Percentiles rank a stretch among this genome's conserved stretches.
These are phyloP conservation scores for Rosellinia necatrix DNA, from an alignment of 2,329 filamentous ascomycete species.

Conservation along the genomic window DNA sequence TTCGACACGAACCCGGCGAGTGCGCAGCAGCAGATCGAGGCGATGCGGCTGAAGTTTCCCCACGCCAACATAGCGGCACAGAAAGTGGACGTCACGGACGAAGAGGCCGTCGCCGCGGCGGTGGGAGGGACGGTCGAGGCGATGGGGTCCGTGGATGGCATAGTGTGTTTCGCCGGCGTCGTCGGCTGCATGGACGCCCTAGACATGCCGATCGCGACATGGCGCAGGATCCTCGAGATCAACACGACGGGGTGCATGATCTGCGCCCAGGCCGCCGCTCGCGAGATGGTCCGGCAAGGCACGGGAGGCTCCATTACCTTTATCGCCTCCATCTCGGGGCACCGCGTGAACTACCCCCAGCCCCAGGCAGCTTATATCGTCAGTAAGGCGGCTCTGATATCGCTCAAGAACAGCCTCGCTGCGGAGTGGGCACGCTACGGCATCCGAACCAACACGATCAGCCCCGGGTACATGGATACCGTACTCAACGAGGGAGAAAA, in stretches of 20 bases:
- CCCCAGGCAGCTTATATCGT: conserved; percentile 17
- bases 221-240: conserved; percentile 19
- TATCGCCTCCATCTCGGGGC: conserved; percentile 13
- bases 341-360: conserved; percentile 18
- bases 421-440: conserved; percentile 20
- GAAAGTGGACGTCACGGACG: conserved; percentile 13
- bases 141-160: conserved; percentile 14
- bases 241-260: conserved; percentile 15
- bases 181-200: conserved; percentile 17
- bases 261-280: conserved; percentile 10
- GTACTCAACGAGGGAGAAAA: conserved; percentile 11
- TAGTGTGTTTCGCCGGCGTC: conserved; percentile 17
- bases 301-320: conserved; percentile 16
- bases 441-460: conserved; percentile 16
- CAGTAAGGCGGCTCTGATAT: conserved; percentile 13
- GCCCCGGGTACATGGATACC: conserved; percentile 13
- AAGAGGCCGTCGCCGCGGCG: conserved; percentile 5
- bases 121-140: background rate
- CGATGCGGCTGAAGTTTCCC: conserved; percentile 7
- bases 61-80: conserved; percentile 3
- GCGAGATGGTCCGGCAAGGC: conserved; percentile 13
- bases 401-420: conserved; percentile 14
- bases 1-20: conserved; percentile 8
- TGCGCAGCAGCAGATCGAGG: conserved; percentile 12
- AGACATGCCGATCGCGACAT: conserved; percentile 17